Percentiles rank a stretch among this genome's conserved stretches.
These are phyloP conservation scores for Rugonectria rugulosa DNA, from an alignment of 2,329 filamentous ascomycete species.

Conservation along the genomic window DNA sequence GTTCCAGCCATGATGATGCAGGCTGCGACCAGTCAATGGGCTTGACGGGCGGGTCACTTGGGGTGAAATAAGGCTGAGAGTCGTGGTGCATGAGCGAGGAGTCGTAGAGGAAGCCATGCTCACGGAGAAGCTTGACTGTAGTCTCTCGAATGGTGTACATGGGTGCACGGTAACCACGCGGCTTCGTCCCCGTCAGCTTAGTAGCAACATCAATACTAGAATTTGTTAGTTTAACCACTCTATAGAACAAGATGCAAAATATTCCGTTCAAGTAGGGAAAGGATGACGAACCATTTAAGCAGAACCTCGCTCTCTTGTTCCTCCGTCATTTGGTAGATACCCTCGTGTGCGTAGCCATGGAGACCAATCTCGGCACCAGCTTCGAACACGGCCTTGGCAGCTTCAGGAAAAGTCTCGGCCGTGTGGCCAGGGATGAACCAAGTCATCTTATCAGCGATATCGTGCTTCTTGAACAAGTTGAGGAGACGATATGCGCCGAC, in stretches of 20 bases:
- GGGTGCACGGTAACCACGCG: conserved; percentile 56
- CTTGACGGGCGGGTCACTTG: not conserved
- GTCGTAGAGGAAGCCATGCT: conserved; percentile 55
- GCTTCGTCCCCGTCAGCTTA: conserved; percentile 49
- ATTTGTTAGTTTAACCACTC: not conserved
- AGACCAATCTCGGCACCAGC: conserved; percentile 56
- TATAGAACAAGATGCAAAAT: not conserved
- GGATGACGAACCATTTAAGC: conserved; percentile 39
- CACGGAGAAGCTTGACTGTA: conserved; percentile 53
- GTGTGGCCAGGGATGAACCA: conserved; percentile 59
- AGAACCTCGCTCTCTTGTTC: conserved; percentile 56
- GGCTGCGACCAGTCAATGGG: not conserved
- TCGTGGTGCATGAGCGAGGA: conserved; percentile 55
- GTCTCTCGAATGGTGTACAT: conserved; percentile 55
- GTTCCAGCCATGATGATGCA: conserved; percentile 54
- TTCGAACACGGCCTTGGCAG: conserved; percentile 51
- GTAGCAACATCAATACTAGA: conserved; percentile 48
- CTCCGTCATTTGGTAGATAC: conserved; percentile 51
- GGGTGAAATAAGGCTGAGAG: conserved; percentile 48
- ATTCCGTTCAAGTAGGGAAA: not conserved
- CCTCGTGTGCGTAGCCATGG: conserved; percentile 59
- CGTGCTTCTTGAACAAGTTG: conserved; percentile 71
- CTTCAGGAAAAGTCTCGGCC: conserved; percentile 56
- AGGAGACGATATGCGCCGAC: conserved; percentile 59
- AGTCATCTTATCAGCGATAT: conserved; percentile 64